These are phyloP conservation scores for Endothia cerciana DNA, from an alignment of 2,329 filamentous ascomycete species.

Conservation along the genomic window DNA sequence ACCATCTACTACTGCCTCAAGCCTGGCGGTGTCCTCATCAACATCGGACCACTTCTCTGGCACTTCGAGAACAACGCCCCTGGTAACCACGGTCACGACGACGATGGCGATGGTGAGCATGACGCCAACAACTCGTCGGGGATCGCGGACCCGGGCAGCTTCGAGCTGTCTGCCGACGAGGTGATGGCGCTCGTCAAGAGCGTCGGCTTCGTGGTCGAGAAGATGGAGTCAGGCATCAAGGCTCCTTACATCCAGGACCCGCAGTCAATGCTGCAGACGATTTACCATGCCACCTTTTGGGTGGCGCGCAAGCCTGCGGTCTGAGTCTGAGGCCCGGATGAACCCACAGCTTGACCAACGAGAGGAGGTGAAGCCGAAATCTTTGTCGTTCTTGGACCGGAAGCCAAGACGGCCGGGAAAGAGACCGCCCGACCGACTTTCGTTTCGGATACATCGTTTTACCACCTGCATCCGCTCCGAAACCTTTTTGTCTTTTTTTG, in stretches of 20 bases:
- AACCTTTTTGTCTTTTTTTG: neutral
- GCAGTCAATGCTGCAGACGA: conserved; percentile 82
- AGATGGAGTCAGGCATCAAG: conserved; percentile 59
- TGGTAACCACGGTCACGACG: conserved; percentile 57
- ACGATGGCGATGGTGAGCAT: conserved; percentile 54
- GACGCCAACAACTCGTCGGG: conserved; percentile 59
- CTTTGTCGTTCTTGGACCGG: neutral
- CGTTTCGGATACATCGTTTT: neutral
- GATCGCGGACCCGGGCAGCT: conserved; percentile 85
- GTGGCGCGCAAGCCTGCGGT: conserved; percentile 69
- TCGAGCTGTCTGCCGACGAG: conserved; percentile 90
- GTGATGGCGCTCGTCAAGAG: conserved; percentile 74
- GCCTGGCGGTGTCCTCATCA: conserved; percentile 80
- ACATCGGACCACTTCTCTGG: conserved; percentile 90
- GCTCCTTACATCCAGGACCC: conserved; percentile 88
- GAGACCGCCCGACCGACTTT: neutral
- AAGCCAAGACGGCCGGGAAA: neutral
- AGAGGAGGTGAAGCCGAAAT: neutral
- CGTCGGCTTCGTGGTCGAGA: conserved; percentile 77
- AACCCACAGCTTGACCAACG: neutral
- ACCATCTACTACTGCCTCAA: conserved; percentile 78
- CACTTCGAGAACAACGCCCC: conserved; percentile 83
- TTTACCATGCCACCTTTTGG: conserved; percentile 84
- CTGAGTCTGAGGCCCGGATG: neutral
- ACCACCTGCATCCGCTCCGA: neutral